A percentile compares a stretch with the other conserved stretches of the same genome.
Evolutionary conservation across 2,329 filamentous ascomycete species (phyloP).

Genomic region (Aquanectria penicillioides): DNA sequence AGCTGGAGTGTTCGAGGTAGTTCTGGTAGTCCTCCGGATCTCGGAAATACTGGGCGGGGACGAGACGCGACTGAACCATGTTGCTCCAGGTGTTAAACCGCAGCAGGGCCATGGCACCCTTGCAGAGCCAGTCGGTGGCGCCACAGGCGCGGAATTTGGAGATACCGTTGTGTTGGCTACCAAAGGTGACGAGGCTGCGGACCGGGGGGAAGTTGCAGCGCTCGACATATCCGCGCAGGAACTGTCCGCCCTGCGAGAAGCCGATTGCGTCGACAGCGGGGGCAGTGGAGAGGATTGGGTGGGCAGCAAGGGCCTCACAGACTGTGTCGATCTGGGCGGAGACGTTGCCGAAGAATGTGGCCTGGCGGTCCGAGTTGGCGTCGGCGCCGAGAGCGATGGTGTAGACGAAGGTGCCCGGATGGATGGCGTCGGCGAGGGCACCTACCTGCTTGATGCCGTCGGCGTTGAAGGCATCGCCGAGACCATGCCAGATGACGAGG

Average conservation of each 20-base stretch:
- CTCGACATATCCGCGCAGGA: conserved; percentile 91
- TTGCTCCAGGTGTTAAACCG: conserved; percentile 81
- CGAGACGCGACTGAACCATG: conserved; percentile 81
- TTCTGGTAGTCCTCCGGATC: conserved; percentile 68
- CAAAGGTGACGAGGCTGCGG: conserved; percentile 85
- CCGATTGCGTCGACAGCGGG: conserved; percentile 90
- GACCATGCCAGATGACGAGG: conserved; percentile 92
- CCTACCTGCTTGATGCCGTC: conserved; percentile 79
- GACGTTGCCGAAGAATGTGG: conserved; percentile 92
- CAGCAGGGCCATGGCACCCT: conserved; percentile 80
- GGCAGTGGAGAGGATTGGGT: conserved; percentile 83
- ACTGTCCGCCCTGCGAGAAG: conserved; percentile 95
- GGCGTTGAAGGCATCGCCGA: conserved; percentile 78
- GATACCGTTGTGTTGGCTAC: conserved; percentile 94
- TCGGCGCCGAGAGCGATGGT: conserved; percentile 77
- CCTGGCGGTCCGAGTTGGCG: conserved; percentile 75
- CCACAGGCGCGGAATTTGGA: conserved; percentile 80
- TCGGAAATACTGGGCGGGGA: conserved; percentile 96
- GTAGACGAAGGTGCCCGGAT: conserved; percentile 89
- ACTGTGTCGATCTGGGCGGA: conserved; percentile 80
- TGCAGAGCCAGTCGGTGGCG: conserved; percentile 80
- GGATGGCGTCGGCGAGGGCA: conserved; percentile 73
- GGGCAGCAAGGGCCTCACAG: conserved; percentile 77
- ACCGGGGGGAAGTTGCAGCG: conserved; percentile 83
- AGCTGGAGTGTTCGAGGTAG: conserved; percentile 86